A percentile compares a stretch with the other conserved stretches of the same genome.
These are phyloP conservation scores for Saccharomyces hybrid DNA, from an alignment of 1,139 yeast species.

Conservation along the genomic window DNA sequence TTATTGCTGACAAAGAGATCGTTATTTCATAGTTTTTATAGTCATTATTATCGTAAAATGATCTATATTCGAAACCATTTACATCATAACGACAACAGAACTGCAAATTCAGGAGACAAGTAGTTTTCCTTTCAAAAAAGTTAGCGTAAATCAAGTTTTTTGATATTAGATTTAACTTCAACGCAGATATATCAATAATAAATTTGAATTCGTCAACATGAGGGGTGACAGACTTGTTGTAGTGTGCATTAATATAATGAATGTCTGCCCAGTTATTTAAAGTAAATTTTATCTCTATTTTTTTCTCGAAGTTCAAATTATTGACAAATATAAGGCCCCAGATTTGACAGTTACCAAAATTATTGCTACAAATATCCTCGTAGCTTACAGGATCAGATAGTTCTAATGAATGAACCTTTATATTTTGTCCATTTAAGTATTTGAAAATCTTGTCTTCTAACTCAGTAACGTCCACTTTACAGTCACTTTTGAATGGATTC, in stretches of 20 bases:
- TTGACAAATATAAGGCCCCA: slow-evolving; percentile 19
- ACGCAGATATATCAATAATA: slow-evolving; percentile 18
- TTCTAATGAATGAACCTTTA: slow-evolving; percentile 21
- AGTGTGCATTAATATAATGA: slow-evolving; percentile 21
- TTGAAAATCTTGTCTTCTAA: slow-evolving; percentile 13
- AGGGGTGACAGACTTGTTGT: slow-evolving; percentile 18
- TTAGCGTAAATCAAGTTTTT: slow-evolving; percentile 19
- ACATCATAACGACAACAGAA: slow-evolving; percentile 29
- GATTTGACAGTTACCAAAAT: slow-evolving; percentile 4
- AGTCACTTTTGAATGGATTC: slow-evolving; percentile 8
- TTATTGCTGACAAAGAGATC: slow-evolving; percentile 10
- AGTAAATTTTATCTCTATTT: slow-evolving; percentile 23
- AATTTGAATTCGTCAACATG: slow-evolving; percentile 25
- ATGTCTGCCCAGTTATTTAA: slow-evolving; percentile 24
- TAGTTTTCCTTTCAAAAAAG: slow-evolving; percentile 6
- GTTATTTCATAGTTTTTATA: slow-evolving; percentile 24
- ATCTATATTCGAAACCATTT: slow-evolving; percentile 18
- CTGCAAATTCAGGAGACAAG: slow-evolving; percentile 20
- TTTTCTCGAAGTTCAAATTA: slow-evolving; percentile 24
- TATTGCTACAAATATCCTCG: not conserved
- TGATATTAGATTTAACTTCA: slow-evolving; percentile 26
- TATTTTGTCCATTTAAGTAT: slow-evolving; percentile 23
- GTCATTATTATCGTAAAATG: slow-evolving; percentile 30
- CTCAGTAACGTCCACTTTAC: slow-evolving; percentile 2
- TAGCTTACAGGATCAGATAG: not conserved